Evolutionary conservation across 169 alveolate species (phyloP).

Genomic region (Eimeria maxima): DNA sequence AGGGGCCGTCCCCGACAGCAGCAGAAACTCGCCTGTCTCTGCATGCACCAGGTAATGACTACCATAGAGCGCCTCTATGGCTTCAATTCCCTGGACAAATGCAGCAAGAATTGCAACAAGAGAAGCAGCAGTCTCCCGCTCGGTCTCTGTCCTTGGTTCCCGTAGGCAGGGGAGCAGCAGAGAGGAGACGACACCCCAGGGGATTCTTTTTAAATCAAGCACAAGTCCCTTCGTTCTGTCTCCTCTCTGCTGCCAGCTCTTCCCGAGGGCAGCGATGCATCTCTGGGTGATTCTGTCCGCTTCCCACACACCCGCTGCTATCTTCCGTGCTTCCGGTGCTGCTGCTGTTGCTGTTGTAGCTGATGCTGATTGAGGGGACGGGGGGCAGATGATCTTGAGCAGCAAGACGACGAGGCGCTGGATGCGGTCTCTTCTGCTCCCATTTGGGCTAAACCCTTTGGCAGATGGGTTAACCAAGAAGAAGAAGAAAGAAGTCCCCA

Average conservation of each 20-base stretch:
- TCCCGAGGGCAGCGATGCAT: not conserved
- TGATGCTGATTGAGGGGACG: not conserved
- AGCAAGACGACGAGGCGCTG: not conserved
- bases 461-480: not conserved
- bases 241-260: conserved; percentile 6
- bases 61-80: not conserved
- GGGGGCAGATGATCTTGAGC: not conserved
- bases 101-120: conserved; percentile 1
- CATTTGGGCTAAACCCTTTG: not conserved
- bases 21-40: conserved; percentile 25
- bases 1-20: not conserved
- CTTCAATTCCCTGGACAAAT: conserved; percentile 46
- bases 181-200: conserved; percentile 14
- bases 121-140: not conserved
- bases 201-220: not conserved
- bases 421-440: not conserved
- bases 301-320: not conserved
- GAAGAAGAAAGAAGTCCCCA: not conserved
- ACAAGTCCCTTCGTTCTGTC: not conserved
- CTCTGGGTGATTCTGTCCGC: not conserved
- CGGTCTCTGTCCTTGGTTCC: not conserved
- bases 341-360: conserved; percentile 28
- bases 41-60: conserved; percentile 16
- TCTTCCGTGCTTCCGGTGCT: not conserved
- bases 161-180: not conserved